Conservation (phyloP, 139 green algal species). For the Micractinium conductrix region DNA sequence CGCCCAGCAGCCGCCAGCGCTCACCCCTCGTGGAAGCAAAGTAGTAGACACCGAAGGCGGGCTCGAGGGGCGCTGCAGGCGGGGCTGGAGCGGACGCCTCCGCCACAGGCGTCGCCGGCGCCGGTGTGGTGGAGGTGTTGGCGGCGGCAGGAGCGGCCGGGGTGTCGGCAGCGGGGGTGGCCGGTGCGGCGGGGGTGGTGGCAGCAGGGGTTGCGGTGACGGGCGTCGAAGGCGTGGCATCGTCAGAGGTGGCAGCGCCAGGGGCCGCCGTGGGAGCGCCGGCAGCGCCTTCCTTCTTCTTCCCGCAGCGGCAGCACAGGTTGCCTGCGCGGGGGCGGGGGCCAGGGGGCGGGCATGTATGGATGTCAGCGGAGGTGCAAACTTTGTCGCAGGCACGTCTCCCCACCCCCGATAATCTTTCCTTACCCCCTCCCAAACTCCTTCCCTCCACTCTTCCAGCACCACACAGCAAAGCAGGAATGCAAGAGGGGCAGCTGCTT, state of each 20-base stretch:
- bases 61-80: background rate
- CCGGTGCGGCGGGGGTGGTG: background rate
- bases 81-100: background rate
- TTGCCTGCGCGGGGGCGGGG: background rate
- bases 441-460: background rate
- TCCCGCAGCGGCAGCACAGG: slow-evolving; percentile 8
- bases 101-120: background rate
- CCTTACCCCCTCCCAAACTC: background rate
- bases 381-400: background rate
- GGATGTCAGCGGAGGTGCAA: background rate
- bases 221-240: no score
- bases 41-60: background rate
- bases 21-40: slow-evolving; percentile 14
- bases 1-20: background rate
- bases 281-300: background rate
- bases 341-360: background rate
- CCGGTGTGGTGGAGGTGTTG: background rate
- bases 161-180: background rate
- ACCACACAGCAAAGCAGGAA: background rate
- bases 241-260: background rate
- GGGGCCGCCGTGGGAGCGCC: background rate
- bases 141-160: background rate
- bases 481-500: no score
- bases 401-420: no score
- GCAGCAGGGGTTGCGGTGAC: background rate